Evolutionary conservation across 2,329 filamentous ascomycete genomes (phyloP), one percentile per base, ranked within the genome.

Genomic region (Bipolaris bicolor): DNA sequence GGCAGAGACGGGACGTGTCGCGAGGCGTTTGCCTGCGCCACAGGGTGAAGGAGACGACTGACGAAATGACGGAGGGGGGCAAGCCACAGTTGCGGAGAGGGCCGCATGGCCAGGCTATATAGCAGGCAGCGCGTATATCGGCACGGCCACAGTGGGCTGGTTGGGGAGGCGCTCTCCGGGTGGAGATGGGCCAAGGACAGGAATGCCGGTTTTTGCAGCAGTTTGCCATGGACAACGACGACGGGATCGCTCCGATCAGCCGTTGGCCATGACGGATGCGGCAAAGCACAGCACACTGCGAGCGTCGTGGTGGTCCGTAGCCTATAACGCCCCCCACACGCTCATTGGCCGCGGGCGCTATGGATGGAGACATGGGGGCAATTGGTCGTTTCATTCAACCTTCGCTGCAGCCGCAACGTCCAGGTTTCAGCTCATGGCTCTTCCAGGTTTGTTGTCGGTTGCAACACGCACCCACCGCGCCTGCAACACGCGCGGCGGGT

Each of bases 371-470:
- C 34, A 39, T 18, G n/a, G 41, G 73, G 62, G 75, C 75, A 63
- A 75, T 75, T 76, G 67, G 73, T 55, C 47, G 51, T 40, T 56
- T 58, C 50, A 51, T 51, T 57, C 56, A 60, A 55, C 60, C 49
- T 59, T 31, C 64, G 58, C 66, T 62, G 63, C 52, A 52, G 46
- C 43, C 58, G 55, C 59, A 55, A 49, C 46, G 53, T 55, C 65
- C 58, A 49, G 63, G 72, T 74, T 75, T 74, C 71, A 73, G 52
- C 57, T 66, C 60, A 56, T 54, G 58, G 55, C 61, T 65, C 62
- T 73, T 76, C 72, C 72, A 72, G 64, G 72, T 75, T 74, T 74
- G 69, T 69, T 74, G 57, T 15, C 69, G 68, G 64, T 39, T 64
- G 20, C 43, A 61, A 58, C 24, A 31, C 61, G 62, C 61, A 49